Base-by-base conservation (phyloP, 75 land plant species). In the Larix kaempferi region DNA sequence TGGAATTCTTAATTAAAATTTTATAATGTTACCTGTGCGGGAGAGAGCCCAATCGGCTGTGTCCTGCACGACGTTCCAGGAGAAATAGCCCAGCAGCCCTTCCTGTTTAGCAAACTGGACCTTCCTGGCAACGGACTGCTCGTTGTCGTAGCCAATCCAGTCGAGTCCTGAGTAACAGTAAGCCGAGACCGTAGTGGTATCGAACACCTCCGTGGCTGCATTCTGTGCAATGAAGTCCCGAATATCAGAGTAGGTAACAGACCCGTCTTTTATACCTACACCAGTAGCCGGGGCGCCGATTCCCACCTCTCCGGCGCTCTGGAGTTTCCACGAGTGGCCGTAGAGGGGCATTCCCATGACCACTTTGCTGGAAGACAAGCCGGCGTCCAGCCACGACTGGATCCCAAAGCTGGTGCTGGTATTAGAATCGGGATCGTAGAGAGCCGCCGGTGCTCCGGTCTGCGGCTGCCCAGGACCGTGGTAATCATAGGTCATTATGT, bases 141-240 rank as follows among this genome's bases (percentile, higher is more conserved):
- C 57, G 74, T 85, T 81, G 73, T 93, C 95, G 61, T 81, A 91
- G 33, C 88, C 88, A 52, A 89, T 80, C 95, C 95, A 93, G 0
- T 80, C 33, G 14, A 82, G 65, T 7, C 81, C 85, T 10, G 73
- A 59, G 76, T 72, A 86, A 25, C 87, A 89, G 72, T 93, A 93
- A 10, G 74, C 74, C 21, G 84, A 82, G 64, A 80, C 88, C 1
- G 82, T 86, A 0, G 41, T 73, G 56, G 8, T 0, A n/a, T 93
- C 90, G 35, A 82, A 74, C n/a, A 81, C 88, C 63, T 77, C 85
- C 4, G 82, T 86, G 26, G 93, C 89, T 14, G 55, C 73, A 27
- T 77, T 84, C 67, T 21, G 17, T 62, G 2, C 58, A 25, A 78
- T 82, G 60, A 79, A 82, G 17, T 74, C 76, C 76, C 29, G 75